phyloP scores from a whole-genome alignment of 345 rosid genomes.

The Acer saccharum region DNA sequence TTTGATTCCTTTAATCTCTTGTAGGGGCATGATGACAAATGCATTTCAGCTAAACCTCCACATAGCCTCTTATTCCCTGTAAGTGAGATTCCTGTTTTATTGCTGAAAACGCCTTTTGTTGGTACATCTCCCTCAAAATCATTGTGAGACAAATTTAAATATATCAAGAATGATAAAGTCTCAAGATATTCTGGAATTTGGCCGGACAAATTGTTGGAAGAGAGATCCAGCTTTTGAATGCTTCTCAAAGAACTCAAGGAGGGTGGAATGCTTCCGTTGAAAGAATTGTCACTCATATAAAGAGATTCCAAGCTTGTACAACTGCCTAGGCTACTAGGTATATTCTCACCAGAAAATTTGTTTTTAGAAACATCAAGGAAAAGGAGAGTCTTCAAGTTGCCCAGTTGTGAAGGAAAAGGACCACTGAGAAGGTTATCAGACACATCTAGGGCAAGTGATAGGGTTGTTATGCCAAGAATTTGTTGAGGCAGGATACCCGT shows the following conservation, averaged over 20 bases:
- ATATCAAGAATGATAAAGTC: neutral
- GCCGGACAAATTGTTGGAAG: neutral
- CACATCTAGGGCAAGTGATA: neutral
- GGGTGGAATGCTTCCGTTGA: neutral
- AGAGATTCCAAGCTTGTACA: neutral
- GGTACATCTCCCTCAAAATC: neutral
- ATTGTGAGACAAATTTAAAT: neutral
- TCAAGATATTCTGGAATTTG: neutral
- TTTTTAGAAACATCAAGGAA: too few species aligned
- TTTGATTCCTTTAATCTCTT: neutral
- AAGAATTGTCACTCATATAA: neutral
- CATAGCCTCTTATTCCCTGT: neutral
- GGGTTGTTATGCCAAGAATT: too few species aligned
- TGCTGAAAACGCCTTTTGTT: neutral
- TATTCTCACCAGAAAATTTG: conserved; percentile 1
- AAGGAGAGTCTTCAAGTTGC: neutral
- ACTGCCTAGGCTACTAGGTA: neutral
- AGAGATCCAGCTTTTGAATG: neutral
- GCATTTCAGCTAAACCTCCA: neutral
- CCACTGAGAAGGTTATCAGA: conserved; percentile 12
- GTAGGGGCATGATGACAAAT: neutral
- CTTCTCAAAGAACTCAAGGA: neutral
- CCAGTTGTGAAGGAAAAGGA: conserved; percentile 6
- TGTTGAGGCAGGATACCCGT: too few species aligned
- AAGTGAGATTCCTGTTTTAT: neutral